phyloP scores from a whole-genome alignment of 2,329 filamentous ascomycete genomes.

The Colletotrichum sojae region DNA sequence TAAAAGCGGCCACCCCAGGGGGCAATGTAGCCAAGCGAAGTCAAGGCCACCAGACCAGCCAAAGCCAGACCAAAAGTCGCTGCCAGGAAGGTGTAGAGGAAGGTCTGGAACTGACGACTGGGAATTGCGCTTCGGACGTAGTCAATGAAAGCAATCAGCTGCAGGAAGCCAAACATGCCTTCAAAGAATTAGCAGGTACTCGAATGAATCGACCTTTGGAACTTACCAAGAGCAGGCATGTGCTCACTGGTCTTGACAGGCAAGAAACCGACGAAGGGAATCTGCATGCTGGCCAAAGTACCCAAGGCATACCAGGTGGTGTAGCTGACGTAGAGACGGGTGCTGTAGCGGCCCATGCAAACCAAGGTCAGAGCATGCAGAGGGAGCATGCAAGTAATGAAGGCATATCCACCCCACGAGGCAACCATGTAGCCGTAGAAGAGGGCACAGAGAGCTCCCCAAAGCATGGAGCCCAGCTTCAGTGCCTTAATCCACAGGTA shows the following conservation, averaged over 20 bases:
- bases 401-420: conserved; percentile 99
- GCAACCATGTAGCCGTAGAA: conserved; percentile 99
- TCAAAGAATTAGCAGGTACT: conserved; percentile 38
- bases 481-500: conserved; percentile 99
- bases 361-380: conserved; percentile 95
- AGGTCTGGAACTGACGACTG: conserved; percentile 93
- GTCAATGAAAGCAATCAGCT: conserved; percentile 92
- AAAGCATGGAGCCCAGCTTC: conserved; percentile 96
- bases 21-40: conserved; percentile 90
- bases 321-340: conserved; percentile 94
- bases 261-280: conserved; percentile 97
- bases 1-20: conserved; percentile 99
- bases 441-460: conserved; percentile 92
- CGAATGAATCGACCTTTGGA: background rate
- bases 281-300: conserved; percentile 98
- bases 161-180: conserved; percentile 96
- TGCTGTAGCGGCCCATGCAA: conserved; percentile 97
- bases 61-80: conserved; percentile 81
- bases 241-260: conserved; percentile 98
- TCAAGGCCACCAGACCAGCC: conserved; percentile 85
- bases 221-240: conserved; percentile 92
- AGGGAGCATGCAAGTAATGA: conserved; percentile 97
- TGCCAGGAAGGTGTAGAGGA: conserved; percentile 83
- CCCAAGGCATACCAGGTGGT: conserved; percentile 98
- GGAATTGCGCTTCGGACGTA: conserved; percentile 91